These are phyloP conservation scores for Trichoderma oligosporum DNA, from an alignment of 2,329 filamentous ascomycete genomes.

Conservation along the genomic window DNA sequence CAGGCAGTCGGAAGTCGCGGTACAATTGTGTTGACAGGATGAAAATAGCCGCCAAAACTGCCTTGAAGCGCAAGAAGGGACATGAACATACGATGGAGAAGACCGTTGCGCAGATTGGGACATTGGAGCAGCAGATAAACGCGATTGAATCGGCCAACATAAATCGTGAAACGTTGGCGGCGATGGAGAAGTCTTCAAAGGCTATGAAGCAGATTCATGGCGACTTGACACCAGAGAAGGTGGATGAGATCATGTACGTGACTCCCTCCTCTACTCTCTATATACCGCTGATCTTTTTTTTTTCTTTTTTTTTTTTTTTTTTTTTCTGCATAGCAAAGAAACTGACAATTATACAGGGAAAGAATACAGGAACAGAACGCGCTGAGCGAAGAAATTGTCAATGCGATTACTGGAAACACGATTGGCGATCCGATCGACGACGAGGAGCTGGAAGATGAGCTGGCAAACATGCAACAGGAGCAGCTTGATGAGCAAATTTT, in stretches of 20 bases:
- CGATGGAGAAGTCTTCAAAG: slow-evolving; percentile 84
- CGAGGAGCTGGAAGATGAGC: slow-evolving; percentile 76
- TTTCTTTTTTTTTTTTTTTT: too few relatives aligned
- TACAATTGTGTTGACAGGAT: slow-evolving; percentile 26
- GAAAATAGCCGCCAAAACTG: slow-evolving; percentile 75
- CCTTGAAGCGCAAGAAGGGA: slow-evolving; percentile 88
- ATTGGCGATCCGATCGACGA: slow-evolving; percentile 75
- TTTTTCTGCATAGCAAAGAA: neutral
- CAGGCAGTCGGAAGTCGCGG: slow-evolving; percentile 13
- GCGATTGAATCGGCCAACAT: slow-evolving; percentile 98
- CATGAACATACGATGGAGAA: slow-evolving; percentile 90
- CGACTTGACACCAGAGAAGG: slow-evolving; percentile 87
- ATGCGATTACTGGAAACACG: slow-evolving; percentile 71
- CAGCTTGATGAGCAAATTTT: slow-evolving; percentile 91
- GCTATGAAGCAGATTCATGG: slow-evolving; percentile 94
- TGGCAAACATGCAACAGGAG: slow-evolving; percentile 86
- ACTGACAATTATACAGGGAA: slow-evolving; percentile 60
- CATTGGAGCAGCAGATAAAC: slow-evolving; percentile 92
- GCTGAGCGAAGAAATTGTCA: slow-evolving; percentile 88
- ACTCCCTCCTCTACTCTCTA: neutral
- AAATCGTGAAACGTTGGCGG: slow-evolving; percentile 91
- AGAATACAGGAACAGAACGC: slow-evolving; percentile 86
- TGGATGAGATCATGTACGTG: slow-evolving; percentile 88
- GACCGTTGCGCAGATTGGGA: slow-evolving; percentile 82
- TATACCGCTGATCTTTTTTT: neutral